Percentiles rank a stretch among this genome's conserved stretches.
Conservation (phyloP, 805 yeast species). For the Monosporozyma siamensis region DNA sequence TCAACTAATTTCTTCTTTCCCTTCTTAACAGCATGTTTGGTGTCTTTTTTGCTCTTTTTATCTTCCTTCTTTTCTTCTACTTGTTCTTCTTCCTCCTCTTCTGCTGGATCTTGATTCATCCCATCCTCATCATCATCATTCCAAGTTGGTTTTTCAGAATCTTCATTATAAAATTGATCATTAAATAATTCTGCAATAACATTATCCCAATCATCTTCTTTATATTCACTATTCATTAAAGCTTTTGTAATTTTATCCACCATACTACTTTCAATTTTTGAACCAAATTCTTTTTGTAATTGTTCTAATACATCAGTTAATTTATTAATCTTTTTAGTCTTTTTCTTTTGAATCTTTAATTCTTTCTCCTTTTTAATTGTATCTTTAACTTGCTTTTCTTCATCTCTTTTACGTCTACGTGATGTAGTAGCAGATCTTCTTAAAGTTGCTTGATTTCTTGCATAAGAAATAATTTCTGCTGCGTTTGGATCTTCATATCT, state of each 20-base stretch:
- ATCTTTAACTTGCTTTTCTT: conserved; percentile 45
- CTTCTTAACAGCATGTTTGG: conserved; percentile 49
- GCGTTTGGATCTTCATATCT: conserved; percentile 88
- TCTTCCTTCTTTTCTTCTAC: conserved; percentile 31
- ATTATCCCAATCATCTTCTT: conserved; percentile 83
- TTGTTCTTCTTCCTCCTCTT: conserved; percentile 16
- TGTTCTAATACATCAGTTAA: conserved; percentile 54
- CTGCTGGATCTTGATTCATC: conserved; percentile 8
- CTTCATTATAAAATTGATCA: conserved; percentile 67
- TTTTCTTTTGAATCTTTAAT: conserved; percentile 57
- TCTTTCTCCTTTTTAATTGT: conserved; percentile 47
- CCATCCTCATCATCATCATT: conserved; percentile 36
- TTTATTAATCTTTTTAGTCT: conserved; percentile 65
- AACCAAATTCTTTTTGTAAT: conserved; percentile 36
- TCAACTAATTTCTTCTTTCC: conserved; percentile 53
- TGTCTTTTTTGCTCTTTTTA: conserved; percentile 40
- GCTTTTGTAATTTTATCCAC: conserved; percentile 63
- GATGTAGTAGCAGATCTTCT: conserved; percentile 68
- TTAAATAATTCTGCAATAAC: conserved; percentile 78
- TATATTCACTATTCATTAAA: conserved; percentile 78
- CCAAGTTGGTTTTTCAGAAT: conserved; percentile 51
- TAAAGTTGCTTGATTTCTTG: conserved; percentile 86
- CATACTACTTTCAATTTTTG: conserved; percentile 44
- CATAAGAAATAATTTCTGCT: conserved; percentile 87
- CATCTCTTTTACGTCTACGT: conserved; percentile 76